Percentiles rank a stretch among this genome's conserved stretches.
Evolutionary conservation across 805 yeast species (phyloP).

Genomic region (Maudiozyma bulderi): DNA sequence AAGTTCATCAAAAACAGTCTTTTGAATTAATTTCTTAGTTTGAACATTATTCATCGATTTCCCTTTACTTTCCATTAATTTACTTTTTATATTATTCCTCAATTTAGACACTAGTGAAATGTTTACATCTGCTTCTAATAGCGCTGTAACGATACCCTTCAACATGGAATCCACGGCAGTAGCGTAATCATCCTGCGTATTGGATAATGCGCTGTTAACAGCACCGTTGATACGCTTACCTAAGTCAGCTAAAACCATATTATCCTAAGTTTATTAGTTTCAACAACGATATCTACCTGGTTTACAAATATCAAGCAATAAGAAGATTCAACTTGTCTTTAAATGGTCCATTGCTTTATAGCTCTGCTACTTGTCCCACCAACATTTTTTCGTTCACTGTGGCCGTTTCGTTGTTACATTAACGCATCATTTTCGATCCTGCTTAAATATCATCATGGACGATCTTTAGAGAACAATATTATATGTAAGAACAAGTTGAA

Average conservation of each 20-base stretch:
- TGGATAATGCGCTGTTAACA: slow-evolving; percentile 52
- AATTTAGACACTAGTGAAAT: slow-evolving; percentile 70
- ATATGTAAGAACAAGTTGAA: too few species aligned
- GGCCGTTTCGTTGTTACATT: too few species aligned
- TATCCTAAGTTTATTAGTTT: background rate
- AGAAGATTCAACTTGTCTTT: too few species aligned
- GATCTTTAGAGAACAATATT: too few species aligned
- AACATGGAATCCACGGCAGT: slow-evolving; percentile 59
- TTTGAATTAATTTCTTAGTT: slow-evolving; percentile 74
- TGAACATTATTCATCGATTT: slow-evolving; percentile 33
- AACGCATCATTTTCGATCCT: too few species aligned
- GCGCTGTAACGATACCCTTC: slow-evolving; percentile 83
- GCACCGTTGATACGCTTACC: slow-evolving; percentile 72
- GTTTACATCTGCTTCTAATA: slow-evolving; percentile 90
- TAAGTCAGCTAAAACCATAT: slow-evolving; percentile 71
- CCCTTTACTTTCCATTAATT: slow-evolving; percentile 34
- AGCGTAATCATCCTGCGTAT: slow-evolving; percentile 45
- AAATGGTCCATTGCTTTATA: too few species aligned
- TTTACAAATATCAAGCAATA: too few species aligned
- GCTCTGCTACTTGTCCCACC: too few species aligned
- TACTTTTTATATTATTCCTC: slow-evolving; percentile 58
- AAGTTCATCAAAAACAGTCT: slow-evolving; percentile 88
- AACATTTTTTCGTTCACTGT: too few species aligned
- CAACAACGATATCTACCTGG: too few species aligned
- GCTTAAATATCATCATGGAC: too few species aligned